Evolutionary conservation across 192 early-diverging fungal species (phyloP).

Genomic region (Allomyces javanicus): DNA sequence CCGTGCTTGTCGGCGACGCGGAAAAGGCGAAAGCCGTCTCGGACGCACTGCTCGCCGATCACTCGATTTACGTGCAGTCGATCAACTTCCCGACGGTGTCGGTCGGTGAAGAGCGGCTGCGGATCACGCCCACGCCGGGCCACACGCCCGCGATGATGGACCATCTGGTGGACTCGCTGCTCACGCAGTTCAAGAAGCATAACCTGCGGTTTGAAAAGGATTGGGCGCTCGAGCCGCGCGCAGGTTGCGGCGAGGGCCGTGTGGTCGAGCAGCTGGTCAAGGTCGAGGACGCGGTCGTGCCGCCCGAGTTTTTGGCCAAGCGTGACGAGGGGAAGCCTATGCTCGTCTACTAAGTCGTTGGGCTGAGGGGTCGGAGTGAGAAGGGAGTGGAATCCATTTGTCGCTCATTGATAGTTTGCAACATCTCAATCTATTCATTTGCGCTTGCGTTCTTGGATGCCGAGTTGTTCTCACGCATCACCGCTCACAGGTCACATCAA

Average conservation of each 20-base stretch:
- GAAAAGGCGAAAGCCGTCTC: slow-evolving; percentile 79
- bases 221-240: slow-evolving; percentile 66
- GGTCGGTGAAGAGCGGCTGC: slow-evolving; percentile 84
- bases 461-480: too few species aligned
- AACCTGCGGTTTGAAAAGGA: slow-evolving; percentile 64
- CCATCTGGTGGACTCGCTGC: slow-evolving; percentile 60
- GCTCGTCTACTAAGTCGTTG: not conserved
- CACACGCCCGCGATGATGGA: slow-evolving; percentile 66
- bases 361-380: too few species aligned
- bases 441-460: too few species aligned
- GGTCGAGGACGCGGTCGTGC: not conserved
- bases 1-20: slow-evolving; percentile 91
- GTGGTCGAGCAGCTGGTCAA: not conserved
- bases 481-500: too few species aligned
- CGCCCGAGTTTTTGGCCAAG: not conserved
- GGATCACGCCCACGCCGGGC: slow-evolving; percentile 94
- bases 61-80: slow-evolving; percentile 90
- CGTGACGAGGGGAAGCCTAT: not conserved
- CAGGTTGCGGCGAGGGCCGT: slow-evolving; percentile 47
- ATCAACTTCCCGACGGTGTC: slow-evolving; percentile 98
- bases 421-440: too few species aligned
- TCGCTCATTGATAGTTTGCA: too few species aligned
- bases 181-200: slow-evolving; percentile 70
- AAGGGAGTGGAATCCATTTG: too few species aligned
- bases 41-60: slow-evolving; percentile 74